Evolutionary conservation across 495 filamentous ascomycete genomes (phyloP).

Genomic region (Talaromyces trachyspermus): DNA sequence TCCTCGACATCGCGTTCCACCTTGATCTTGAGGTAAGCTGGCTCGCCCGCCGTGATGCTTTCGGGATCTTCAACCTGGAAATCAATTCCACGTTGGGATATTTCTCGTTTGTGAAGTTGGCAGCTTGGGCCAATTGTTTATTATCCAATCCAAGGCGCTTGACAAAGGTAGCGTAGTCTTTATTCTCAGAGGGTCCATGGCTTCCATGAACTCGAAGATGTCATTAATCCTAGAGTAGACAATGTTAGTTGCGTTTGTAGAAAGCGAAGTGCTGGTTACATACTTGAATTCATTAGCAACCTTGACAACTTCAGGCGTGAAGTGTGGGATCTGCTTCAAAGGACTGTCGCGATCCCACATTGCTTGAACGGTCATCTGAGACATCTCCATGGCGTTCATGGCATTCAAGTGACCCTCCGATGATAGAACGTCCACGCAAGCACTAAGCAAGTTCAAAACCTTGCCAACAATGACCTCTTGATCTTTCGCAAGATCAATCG

Average conservation of each 20-base stretch:
- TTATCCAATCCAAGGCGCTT: slow-evolving; percentile 72
- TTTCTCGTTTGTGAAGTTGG: slow-evolving; percentile 90
- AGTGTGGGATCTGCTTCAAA: slow-evolving; percentile 96
- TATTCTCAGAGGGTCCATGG: slow-evolving; percentile 89
- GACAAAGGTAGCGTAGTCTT: slow-evolving; percentile 65
- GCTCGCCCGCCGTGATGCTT: slow-evolving; percentile 67
- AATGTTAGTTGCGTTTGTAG: not conserved
- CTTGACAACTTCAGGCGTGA: slow-evolving; percentile 75
- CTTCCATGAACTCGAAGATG: slow-evolving; percentile 96
- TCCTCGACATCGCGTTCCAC: slow-evolving; percentile 80
- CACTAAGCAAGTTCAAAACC: slow-evolving; percentile 80
- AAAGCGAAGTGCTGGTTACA: slow-evolving; percentile 23
- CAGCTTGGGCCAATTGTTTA: slow-evolving; percentile 78
- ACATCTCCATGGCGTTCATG: slow-evolving; percentile 98
- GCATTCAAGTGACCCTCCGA: slow-evolving; percentile 95
- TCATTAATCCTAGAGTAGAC: slow-evolving; percentile 61
- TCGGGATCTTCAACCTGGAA: slow-evolving; percentile 81
- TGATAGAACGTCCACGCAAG: slow-evolving; percentile 88
- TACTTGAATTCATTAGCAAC: slow-evolving; percentile 73
- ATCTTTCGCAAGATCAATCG: slow-evolving; percentile 94
- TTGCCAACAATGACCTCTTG: slow-evolving; percentile 84
- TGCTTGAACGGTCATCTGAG: slow-evolving; percentile 97
- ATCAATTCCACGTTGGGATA: slow-evolving; percentile 91
- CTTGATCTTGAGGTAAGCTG: slow-evolving; percentile 76
- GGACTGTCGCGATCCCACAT: slow-evolving; percentile 99